phyloP scores from a whole-genome alignment of 768 basidiomycete genomes.

The Auricularia sp. region DNA sequence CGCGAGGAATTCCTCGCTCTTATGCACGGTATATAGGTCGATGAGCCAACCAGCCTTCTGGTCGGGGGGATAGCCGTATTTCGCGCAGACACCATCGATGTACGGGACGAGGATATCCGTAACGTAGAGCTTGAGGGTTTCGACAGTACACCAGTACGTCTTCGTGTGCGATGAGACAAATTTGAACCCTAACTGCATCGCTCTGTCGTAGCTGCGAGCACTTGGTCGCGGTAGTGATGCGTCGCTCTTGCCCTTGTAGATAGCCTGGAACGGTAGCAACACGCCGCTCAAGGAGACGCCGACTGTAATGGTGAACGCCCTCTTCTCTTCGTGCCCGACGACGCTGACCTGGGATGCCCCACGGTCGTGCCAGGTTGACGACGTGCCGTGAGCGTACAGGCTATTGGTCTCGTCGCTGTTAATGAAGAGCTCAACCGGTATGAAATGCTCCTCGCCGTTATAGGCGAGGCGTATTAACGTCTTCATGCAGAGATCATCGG shows the following conservation, averaged over 20 bases:
- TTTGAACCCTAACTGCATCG: slow-evolving; percentile 13
- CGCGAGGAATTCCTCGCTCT: slow-evolving; percentile 21
- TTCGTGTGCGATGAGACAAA: slow-evolving; percentile 18
- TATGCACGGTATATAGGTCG: slow-evolving; percentile 27
- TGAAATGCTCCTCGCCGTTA: slow-evolving; percentile 17
- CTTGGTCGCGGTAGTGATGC: slow-evolving; percentile 16
- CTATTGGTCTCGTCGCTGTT: slow-evolving; percentile 31
- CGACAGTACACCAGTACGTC: slow-evolving; percentile 3
- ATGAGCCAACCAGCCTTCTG: slow-evolving; percentile 17
- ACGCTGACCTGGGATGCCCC: slow-evolving; percentile 28
- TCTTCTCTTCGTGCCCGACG: slow-evolving; percentile 31
- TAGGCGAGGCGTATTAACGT: no score
- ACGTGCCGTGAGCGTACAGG: slow-evolving; percentile 16
- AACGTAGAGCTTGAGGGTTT: background rate
- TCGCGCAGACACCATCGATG: background rate
- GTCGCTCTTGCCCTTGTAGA: slow-evolving; percentile 23
- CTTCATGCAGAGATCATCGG: no score
- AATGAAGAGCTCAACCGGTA: slow-evolving; percentile 17
- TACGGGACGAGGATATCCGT: background rate
- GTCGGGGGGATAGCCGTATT: background rate
- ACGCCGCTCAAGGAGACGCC: slow-evolving; percentile 22
- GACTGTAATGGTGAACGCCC: slow-evolving; percentile 30
- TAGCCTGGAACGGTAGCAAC: slow-evolving; percentile 29
- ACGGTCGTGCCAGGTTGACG: slow-evolving; percentile 20
- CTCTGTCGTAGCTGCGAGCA: slow-evolving; percentile 14